phyloP scores from a whole-genome alignment of 768 basidiomycete species.

The Serendipita sp. region DNA sequence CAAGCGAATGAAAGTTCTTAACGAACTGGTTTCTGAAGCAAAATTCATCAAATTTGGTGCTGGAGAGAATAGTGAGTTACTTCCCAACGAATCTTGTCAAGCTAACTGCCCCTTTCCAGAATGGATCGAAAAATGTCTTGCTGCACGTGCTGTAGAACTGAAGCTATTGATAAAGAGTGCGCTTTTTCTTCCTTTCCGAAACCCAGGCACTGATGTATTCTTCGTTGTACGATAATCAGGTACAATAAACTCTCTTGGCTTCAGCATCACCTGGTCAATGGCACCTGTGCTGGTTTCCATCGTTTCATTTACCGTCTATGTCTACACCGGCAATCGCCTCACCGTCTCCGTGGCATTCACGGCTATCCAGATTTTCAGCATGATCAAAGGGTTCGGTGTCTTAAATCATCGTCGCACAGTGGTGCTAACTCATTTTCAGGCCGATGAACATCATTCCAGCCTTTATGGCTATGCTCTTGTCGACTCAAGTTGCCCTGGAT shows the following conservation, averaged over 20 bases:
- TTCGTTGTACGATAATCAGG: slow-evolving; percentile 5
- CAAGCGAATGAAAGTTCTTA: slow-evolving; percentile 28
- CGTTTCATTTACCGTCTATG: slow-evolving; percentile 20
- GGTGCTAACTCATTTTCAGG: slow-evolving; percentile 7
- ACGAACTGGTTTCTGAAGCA: slow-evolving; percentile 24
- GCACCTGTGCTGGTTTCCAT: slow-evolving; percentile 21
- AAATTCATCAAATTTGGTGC: slow-evolving; percentile 31
- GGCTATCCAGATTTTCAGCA: slow-evolving; percentile 6
- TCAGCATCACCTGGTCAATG: slow-evolving; percentile 20
- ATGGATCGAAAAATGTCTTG: slow-evolving; percentile 26
- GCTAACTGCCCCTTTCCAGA: slow-evolving; percentile 20
- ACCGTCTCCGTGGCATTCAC: slow-evolving; percentile 27
- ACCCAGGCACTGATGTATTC: not conserved
- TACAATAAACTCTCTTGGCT: slow-evolving; percentile 14
- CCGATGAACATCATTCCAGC: slow-evolving; percentile 10
- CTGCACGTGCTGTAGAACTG: slow-evolving; percentile 20
- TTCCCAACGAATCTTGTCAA: slow-evolving; percentile 12
- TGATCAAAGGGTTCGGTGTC: not conserved
- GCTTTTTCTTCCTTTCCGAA: not conserved
- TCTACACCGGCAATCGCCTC: slow-evolving; percentile 20
- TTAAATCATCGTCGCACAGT: not conserved
- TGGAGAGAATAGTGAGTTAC: slow-evolving; percentile 21
- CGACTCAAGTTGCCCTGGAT: slow-evolving; percentile 20
- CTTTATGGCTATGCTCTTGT: slow-evolving; percentile 7
- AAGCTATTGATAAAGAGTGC: slow-evolving; percentile 18